A percentile compares a stretch with the other conserved stretches of the same genome.
Conservation (phyloP, 2,329 filamentous ascomycete species). For the Chalara sp. region DNA sequence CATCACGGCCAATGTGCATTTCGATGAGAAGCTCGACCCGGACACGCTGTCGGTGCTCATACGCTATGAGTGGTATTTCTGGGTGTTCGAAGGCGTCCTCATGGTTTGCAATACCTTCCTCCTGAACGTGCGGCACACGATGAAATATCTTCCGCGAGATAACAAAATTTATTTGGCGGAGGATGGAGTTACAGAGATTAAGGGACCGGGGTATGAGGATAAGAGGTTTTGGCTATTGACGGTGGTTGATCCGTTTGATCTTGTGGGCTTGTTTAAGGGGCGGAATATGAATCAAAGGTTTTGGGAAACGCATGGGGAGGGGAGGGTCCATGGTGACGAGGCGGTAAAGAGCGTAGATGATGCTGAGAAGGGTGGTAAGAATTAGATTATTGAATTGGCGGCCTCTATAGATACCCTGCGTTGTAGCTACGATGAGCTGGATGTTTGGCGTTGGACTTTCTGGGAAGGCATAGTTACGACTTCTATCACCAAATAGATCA, state of each 20-base stretch:
- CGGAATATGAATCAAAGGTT: constrained; percentile 18
- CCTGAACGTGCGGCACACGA: constrained; percentile 44
- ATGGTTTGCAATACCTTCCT: constrained; percentile 46
- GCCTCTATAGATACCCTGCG: too few relatives aligned
- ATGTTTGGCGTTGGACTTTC: too few relatives aligned
- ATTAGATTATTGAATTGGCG: not conserved
- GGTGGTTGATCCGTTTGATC: constrained; percentile 26
- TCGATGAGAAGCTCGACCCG: constrained; percentile 25
- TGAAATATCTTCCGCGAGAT: constrained; percentile 40
- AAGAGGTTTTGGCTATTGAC: constrained; percentile 27
- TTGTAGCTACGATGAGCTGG: too few relatives aligned
- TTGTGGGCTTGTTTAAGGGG: constrained; percentile 17
- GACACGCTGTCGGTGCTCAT: constrained; percentile 36
- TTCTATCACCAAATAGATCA: too few relatives aligned
- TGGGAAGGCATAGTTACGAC: too few relatives aligned
- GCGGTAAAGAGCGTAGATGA: not conserved
- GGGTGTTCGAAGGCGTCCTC: constrained; percentile 46
- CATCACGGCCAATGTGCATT: constrained; percentile 35
- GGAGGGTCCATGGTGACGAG: not conserved
- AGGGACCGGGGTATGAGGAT: constrained; percentile 43
- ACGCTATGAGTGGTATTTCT: constrained; percentile 54
- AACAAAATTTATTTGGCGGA: constrained; percentile 42
- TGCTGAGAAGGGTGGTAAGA: not conserved
- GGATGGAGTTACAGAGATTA: constrained; percentile 43
- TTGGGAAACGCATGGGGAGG: constrained; percentile 20